These are phyloP conservation scores for Madurella fahalii DNA, from an alignment of 2,329 filamentous ascomycete genomes.

Conservation along the genomic window DNA sequence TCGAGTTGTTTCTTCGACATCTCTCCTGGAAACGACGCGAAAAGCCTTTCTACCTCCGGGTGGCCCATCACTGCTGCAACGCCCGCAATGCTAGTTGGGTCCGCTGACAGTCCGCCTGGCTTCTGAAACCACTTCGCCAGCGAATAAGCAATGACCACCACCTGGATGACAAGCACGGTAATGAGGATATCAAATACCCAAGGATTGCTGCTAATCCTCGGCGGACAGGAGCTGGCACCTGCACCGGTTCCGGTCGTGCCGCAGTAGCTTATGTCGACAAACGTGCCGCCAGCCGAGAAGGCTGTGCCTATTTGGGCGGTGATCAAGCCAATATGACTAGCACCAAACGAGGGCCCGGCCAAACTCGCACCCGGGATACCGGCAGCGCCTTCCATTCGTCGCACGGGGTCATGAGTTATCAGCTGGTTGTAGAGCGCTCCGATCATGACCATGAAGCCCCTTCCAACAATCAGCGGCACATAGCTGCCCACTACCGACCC, in stretches of 20 bases:
- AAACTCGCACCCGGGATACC: conserved; percentile 7
- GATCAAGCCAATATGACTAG: conserved; percentile 11
- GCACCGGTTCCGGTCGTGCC: not conserved
- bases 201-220: conserved; percentile 17
- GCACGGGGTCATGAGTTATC: conserved; percentile 7
- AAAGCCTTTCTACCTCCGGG: conserved; percentile 22
- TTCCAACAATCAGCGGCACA: conserved; percentile 4
- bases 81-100: conserved; percentile 24
- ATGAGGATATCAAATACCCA: conserved; percentile 22
- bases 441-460: conserved; percentile 11
- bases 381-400: conserved; percentile 3
- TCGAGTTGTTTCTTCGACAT: conserved; percentile 18
- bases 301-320: conserved; percentile 19
- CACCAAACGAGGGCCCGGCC: conserved; percentile 1
- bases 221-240: conserved; percentile 18
- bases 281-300: conserved; percentile 16
- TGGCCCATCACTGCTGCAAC: conserved; percentile 26
- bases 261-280: conserved; percentile 24
- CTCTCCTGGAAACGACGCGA: conserved; percentile 17
- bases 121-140: conserved; percentile 24
- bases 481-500: conserved; percentile 8
- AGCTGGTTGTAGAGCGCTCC: conserved; percentile 15
- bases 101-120: conserved; percentile 19
- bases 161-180: conserved; percentile 13
- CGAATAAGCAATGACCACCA: conserved; percentile 12